phyloP scores from a whole-genome alignment of 257 asterid genomes.

The Solanum tarijense region DNA sequence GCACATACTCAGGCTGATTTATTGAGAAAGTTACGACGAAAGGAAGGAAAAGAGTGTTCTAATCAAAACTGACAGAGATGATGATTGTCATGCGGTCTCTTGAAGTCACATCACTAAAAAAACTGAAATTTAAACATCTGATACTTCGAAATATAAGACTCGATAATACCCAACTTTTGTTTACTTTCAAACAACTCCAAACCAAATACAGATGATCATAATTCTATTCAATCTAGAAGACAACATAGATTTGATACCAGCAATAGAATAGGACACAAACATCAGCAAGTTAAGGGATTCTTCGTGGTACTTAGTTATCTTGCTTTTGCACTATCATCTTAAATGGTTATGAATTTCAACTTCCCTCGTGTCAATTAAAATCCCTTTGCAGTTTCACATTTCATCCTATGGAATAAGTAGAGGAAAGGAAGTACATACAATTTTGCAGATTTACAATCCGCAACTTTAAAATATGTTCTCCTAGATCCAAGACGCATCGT shows the following conservation, averaged over 20 bases:
- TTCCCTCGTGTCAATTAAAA: neutral
- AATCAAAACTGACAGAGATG: neutral
- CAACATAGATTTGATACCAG: neutral
- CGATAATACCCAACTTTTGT: neutral
- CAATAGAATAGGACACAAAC: neutral
- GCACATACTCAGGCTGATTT: neutral
- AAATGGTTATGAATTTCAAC: neutral
- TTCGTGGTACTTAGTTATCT: neutral
- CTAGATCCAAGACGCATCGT: constrained; percentile 85
- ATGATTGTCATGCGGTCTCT: neutral
- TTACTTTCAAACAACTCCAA: neutral
- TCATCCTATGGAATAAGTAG: neutral
- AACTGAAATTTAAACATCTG: neutral
- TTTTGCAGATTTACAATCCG: constrained; percentile 35
- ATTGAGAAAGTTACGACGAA: neutral
- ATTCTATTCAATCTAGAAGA: neutral
- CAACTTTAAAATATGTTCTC: constrained; percentile 52
- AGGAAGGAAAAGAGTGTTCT: neutral
- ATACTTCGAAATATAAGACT: neutral
- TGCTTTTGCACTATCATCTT: neutral
- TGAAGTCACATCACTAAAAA: neutral
- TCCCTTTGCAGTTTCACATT: neutral
- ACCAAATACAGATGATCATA: neutral
- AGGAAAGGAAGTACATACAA: constrained; percentile 36
- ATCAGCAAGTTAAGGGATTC: neutral